Conservation (phyloP, 225 moss, liverwort and hornwort species). For the Climacium dendroides region DNA sequence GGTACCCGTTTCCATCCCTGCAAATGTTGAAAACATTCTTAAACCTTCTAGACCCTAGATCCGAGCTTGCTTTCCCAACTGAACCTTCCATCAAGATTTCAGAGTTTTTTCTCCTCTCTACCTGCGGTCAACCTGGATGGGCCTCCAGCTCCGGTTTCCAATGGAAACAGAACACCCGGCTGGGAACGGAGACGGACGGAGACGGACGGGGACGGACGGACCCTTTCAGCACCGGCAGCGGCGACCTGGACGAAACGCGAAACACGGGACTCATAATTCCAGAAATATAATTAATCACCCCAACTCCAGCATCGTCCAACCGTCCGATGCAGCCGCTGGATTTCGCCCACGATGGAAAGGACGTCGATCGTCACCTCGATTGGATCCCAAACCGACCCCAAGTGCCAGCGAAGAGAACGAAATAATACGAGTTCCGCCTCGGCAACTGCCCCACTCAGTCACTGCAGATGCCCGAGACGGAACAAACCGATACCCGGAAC, state of each 20-base stretch:
- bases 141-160: too few relatives aligned
- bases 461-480: not conserved
- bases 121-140: too few relatives aligned
- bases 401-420: not conserved
- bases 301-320: not conserved
- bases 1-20: too few relatives aligned
- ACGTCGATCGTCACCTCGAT: not conserved
- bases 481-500: not conserved
- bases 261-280: not conserved
- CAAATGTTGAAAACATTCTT: too few relatives aligned
- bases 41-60: too few relatives aligned
- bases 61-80: too few relatives aligned
- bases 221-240: not conserved
- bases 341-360: not conserved
- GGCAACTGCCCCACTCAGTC: not conserved
- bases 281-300: not conserved
- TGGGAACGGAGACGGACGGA: too few relatives aligned
- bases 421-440: not conserved
- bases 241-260: not conserved
- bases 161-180: too few relatives aligned
- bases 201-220: not conserved
- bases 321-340: not conserved
- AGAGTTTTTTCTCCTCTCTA: too few relatives aligned
- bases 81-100: too few relatives aligned
- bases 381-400: not conserved